Base-by-base conservation (phyloP, 2,329 filamentous ascomycete species). In the Arthrobotrys iridis region DNA sequence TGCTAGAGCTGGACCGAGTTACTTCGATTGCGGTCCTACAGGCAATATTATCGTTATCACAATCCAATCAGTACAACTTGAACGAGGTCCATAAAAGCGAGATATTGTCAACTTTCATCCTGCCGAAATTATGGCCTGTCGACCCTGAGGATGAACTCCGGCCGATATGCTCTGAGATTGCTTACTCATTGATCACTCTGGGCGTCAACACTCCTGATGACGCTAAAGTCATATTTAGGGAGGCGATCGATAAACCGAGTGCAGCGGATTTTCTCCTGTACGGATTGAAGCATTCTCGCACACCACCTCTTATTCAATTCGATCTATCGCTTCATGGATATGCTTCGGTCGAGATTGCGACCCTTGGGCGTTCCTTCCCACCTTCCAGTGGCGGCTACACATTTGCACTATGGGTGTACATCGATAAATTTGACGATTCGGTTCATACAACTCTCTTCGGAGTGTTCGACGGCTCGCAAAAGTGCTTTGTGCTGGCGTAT, bases 361-460 rank as follows among this genome's bases (percentile, higher is more conserved):
- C 89, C n/a, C 85, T 99, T 24, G 93, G 93, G 4, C 89, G 91
- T 30, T 83, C 88, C 1, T 99, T 99, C 79, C 96, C 95, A 8
- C 93, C 95, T 0, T 86, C 88, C 64, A 88, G 89, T 15, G 88
- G 89, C 7, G 96, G 95, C 18, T 99, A 98, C 83, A 96, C 93
- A 0, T 90, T 99, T 75, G 88, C 91, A 48, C 88, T 92, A 0
- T 99, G 95, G 95, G 87, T 97, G 57, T 89, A 91, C 18, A 88
- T 99, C 73, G 93, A 98, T 81, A 85, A 88, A 41, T 98, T 95
- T 81, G 96, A 99, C 81, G 84, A 88, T 3, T 87, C 88, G 48
- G 89, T 91, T 13, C 95, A 99, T 81, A 99, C 95, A 0, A 99
- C 95, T 0, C 87, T 99, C 11, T 99, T 99, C 81, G 95, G 95